Base-by-base conservation (phyloP, 306 rosid genomes). In the Oemleria cerasiformis region DNA sequence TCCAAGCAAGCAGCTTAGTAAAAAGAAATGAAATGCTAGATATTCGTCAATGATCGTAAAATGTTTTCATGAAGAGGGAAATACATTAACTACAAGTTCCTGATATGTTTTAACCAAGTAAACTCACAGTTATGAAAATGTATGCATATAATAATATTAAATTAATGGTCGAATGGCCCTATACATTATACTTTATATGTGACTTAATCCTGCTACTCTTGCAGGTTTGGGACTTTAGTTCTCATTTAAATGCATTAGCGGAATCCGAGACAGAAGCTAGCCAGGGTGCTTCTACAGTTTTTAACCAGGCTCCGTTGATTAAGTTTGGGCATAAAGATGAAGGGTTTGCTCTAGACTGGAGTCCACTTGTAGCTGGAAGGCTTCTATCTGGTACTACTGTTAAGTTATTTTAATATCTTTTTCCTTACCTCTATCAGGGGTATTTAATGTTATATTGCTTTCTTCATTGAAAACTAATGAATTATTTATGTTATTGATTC, bases 271-370 rank as follows among this genome's bases (percentile, higher is more conserved):
- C 90, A 9, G 86, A 88, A 58, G 84, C 83, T 72, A 80, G 72
- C 64, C 92, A 86, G 77, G 96, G 91, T 77, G 88, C 79, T 74
- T 84, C 89, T 57, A 78, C 92, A 51, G 90, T 83, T 72, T 84
- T 76, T 70, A 92, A 67, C 71, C 97, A 90, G 81, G 79, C 76
- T 74, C 95, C 99, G 3, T 57, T 94, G 57, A 30, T 79, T 75
- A 87, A 76, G 74, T 91, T 73, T 76, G 75, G 80, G 83, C 98
- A 94, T 53, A 85, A 83, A 76, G 94, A 89, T 61, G 98, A 94
- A 87, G 98, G 98, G 68, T 94, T 83, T 73, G 96, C 97, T 53
- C 75, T 94, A 59, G 97, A 94, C 82, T 91, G 97, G 98, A 94
- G 85, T 79, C 96, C 92, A 64, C 75, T 82, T 75, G 85, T 76